phyloP scores from a whole-genome alignment of 2,329 filamentous ascomycete species.

The Penicillium sp. region DNA sequence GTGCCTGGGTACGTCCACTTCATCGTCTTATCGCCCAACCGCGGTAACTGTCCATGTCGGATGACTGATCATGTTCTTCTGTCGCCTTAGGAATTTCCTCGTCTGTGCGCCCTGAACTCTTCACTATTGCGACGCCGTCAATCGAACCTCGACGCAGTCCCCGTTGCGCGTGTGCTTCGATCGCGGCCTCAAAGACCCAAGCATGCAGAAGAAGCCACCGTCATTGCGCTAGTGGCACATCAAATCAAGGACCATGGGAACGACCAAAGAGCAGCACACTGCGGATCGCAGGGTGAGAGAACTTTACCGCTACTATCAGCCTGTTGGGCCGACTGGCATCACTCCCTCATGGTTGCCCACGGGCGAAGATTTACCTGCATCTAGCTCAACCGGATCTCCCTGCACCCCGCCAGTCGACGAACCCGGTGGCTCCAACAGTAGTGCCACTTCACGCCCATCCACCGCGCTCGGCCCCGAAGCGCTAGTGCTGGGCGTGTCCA shows the following conservation, averaged over 20 bases:
- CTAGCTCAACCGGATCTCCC: conserved; percentile 3
- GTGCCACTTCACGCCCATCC: conserved; percentile 11
- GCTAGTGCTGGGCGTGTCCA: conserved; percentile 28
- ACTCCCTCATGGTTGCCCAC: conserved; percentile 15
- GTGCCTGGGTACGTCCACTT: conserved; percentile 7
- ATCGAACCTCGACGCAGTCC: too few relatives aligned
- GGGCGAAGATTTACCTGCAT: conserved; percentile 10
- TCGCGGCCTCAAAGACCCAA: neutral
- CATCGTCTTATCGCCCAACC: neutral
- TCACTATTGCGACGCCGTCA: too few relatives aligned
- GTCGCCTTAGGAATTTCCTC: neutral
- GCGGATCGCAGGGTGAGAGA: conserved; percentile 34
- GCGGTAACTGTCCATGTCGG: neutral
- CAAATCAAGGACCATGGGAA: conserved; percentile 6
- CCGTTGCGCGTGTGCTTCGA: too few relatives aligned
- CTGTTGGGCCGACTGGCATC: conserved; percentile 11
- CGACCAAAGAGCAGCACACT: conserved; percentile 18
- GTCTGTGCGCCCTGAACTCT: neutral
- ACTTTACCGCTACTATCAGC: conserved; percentile 39
- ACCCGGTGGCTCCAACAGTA: conserved; percentile 8
- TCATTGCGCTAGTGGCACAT: conserved; percentile 6
- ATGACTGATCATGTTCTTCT: conserved; percentile 2
- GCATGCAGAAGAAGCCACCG: neutral
- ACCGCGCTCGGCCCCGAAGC: conserved; percentile 20
- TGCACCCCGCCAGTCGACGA: conserved; percentile 11